Evolutionary conservation across 2,329 filamentous ascomycete genomes (phyloP), one percentile per base, ranked within the genome.

Genomic region (Pseudogymnoascus sp.): DNA sequence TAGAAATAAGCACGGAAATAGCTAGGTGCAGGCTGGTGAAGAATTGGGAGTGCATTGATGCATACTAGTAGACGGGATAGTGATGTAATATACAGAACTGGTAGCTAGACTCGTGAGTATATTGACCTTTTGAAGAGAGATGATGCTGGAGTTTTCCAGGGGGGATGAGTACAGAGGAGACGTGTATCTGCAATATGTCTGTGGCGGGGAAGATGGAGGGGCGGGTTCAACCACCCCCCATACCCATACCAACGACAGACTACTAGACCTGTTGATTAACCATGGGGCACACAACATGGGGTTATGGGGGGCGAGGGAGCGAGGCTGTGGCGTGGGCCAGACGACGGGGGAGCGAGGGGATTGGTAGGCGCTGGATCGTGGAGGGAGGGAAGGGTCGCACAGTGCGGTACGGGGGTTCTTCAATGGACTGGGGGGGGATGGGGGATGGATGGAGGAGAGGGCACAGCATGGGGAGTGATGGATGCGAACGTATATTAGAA

Each of bases 231-330:
- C 25, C 40, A 42, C n/a, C n/a, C n/a, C n/a, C n/a, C n/a, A n/a
- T n/a, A n/a, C n/a, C n/a, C n/a, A n/a, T n/a, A n/a, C n/a, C n/a
- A n/a, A n/a, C n/a, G n/a, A n/a, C n/a, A n/a, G n/a, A n/a, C n/a
- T n/a, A n/a, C n/a, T n/a, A n/a, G n/a, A 21, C 15, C 39, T 35
- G 18, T 45, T n/a, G 40, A 45, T 45, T 45, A 48, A 48, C 25
- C 42, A 48, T 48, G 42, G 42, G 42, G 42, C 42, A 48, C 42
- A 48, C 29, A n/a, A n/a, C n/a, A n/a, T n/a, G n/a, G 42, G 42
- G 42, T 29, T 21, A 29, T n/a, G 5, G 15, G 42, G 9, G 25
- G 21, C 4, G 42, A 27, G 25, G 40, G 40, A 13, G 40, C 12
- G 18, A 45, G 40, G 40, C 21, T 48, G 42, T 31, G 25, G 42